These are phyloP conservation scores for Kwoniella shandongensis DNA, from an alignment of 768 basidiomycete genomes.

Conservation along the genomic window DNA sequence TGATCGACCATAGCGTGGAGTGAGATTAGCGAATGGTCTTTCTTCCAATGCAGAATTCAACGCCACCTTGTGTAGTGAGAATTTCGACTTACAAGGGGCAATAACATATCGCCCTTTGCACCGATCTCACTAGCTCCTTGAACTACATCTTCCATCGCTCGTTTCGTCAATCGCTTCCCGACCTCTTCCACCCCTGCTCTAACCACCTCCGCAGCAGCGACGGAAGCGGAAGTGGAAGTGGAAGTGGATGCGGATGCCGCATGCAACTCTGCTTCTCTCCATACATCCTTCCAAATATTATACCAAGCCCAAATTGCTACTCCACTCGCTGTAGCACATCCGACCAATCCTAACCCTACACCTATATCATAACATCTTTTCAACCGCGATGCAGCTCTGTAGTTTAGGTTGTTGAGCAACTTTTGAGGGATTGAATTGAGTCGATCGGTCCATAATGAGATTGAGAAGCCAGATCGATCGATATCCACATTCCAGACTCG, in stretches of 20 bases:
- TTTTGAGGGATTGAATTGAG: constrained; percentile 29
- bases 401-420: constrained; percentile 13
- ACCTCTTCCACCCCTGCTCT: background rate
- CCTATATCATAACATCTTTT: constrained; percentile 29
- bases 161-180: constrained; percentile 5
- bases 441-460: constrained; percentile 29
- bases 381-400: constrained; percentile 3
- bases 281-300: constrained; percentile 39
- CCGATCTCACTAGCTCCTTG: background rate
- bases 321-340: constrained; percentile 9
- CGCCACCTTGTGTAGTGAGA: no score
- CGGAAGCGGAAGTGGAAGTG: background rate
- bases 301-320: constrained; percentile 25
- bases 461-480: constrained; percentile 18
- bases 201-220: background rate
- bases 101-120: background rate
- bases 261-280: constrained; percentile 34
- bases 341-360: constrained; percentile 19
- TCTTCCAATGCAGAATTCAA: no score
- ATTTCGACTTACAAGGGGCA: constrained; percentile 30
- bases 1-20: no score
- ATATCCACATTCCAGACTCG: constrained; percentile 20
- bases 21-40: no score
- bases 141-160: background rate
- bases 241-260: no score